These are phyloP conservation scores for Pouteria glomerata DNA, from an alignment of 148 eudicot genomes.

Conservation along the genomic window DNA sequence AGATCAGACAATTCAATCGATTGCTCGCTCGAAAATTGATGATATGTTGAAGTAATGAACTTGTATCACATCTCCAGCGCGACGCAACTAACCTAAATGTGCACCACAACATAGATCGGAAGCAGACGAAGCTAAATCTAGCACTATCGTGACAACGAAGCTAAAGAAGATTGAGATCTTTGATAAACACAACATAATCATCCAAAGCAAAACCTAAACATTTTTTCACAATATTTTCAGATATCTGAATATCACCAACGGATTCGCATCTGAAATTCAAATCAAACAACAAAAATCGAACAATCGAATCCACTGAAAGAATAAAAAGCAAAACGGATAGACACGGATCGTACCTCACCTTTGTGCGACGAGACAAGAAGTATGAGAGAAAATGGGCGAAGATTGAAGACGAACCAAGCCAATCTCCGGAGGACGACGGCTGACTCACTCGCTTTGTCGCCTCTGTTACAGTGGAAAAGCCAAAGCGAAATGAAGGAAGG, in stretches of 20 bases:
- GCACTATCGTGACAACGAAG: background rate
- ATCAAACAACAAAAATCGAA: background rate
- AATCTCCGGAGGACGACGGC: background rate
- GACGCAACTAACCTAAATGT: background rate
- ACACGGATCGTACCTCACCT: background rate
- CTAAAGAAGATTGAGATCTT: too few species aligned
- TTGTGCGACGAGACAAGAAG: background rate
- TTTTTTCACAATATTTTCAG: background rate
- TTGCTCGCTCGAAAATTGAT: background rate
- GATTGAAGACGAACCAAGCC: background rate
- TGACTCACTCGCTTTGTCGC: background rate
- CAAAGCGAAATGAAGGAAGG: background rate
- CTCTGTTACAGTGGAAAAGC: background rate
- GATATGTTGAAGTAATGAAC: background rate
- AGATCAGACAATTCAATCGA: background rate
- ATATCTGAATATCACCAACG: background rate
- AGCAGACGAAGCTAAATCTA: background rate
- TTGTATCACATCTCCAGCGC: background rate
- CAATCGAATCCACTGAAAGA: background rate
- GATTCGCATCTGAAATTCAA: background rate
- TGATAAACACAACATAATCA: too few species aligned
- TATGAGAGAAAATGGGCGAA: background rate
- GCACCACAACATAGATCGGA: conserved; percentile 7
- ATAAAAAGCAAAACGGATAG: too few species aligned
- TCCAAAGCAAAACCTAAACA: background rate